Conservation (phyloP, 352 stramenopile species). For the Blastocystis sp. region DNA sequence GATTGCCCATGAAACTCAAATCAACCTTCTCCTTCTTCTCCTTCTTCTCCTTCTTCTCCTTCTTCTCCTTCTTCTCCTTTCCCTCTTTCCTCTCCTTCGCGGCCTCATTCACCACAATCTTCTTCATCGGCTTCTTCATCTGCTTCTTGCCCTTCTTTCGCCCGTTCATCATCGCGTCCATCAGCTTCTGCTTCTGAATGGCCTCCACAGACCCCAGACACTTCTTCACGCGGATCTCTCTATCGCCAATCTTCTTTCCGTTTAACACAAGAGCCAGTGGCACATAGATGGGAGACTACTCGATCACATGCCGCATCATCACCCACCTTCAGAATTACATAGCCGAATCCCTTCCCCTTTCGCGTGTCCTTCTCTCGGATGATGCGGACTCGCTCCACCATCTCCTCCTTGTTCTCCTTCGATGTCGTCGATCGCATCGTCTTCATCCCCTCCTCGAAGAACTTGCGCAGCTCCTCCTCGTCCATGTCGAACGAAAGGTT, state of each 20-base stretch:
- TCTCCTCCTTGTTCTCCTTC: constrained; percentile 31
- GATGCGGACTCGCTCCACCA: constrained; percentile 80
- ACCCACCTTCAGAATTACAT: constrained; percentile 76
- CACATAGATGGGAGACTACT: constrained; percentile 49
- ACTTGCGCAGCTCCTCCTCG: constrained; percentile 75
- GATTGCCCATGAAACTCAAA: constrained; percentile 54
- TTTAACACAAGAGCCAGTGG: constrained; percentile 51
- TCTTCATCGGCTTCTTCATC: constrained; percentile 24
- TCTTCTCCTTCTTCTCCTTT: constrained; percentile 27
- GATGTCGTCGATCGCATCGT: neutral
- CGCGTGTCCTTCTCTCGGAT: constrained; percentile 80
- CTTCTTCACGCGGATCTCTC: constrained; percentile 23
- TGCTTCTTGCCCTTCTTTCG: constrained; percentile 51
- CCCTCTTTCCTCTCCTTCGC: constrained; percentile 24
- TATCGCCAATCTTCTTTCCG: neutral
- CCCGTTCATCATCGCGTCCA: constrained; percentile 24
- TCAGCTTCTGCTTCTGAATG: constrained; percentile 51
- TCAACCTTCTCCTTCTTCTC: neutral
- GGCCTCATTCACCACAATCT: neutral
- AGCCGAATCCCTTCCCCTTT: constrained; percentile 82
- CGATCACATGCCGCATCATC: neutral
- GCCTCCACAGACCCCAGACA: constrained; percentile 22
- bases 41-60: constrained; percentile 6
- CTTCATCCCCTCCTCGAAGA: constrained; percentile 77
- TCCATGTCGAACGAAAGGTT: constrained; percentile 80